Conservation (phyloP, 192 early-diverging fungal species). For the Coemansia javaensis region DNA sequence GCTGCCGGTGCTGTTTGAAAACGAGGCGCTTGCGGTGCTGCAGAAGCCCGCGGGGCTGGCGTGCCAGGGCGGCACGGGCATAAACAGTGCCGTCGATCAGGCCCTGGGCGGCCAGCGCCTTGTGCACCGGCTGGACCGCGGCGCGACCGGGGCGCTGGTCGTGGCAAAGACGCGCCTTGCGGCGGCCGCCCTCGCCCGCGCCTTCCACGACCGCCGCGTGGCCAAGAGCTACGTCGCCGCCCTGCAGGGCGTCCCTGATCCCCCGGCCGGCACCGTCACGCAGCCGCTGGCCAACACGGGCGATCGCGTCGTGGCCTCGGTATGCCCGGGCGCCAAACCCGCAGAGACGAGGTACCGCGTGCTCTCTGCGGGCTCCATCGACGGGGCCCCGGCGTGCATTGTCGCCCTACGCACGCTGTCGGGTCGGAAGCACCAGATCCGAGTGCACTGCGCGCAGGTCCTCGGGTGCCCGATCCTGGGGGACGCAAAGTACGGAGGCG, state of each 20-base stretch:
- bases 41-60: constrained; percentile 5
- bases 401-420: constrained; percentile 2
- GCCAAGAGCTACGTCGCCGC: constrained; percentile 7
- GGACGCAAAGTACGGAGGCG: constrained; percentile 8
- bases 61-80: constrained; percentile 8
- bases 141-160: constrained; percentile 4
- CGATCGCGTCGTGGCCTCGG: background rate
- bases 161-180: constrained; percentile 4
- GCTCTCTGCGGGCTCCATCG: background rate
- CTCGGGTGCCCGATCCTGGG: constrained; percentile 14
- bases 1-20: constrained; percentile 5
- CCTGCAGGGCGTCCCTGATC: background rate
- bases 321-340: background rate
- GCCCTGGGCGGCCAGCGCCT: constrained; percentile 2
- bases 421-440: constrained; percentile 22
- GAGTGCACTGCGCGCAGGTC: constrained; percentile 18
- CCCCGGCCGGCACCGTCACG: background rate
- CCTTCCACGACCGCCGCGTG: constrained; percentile 1
- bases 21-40: background rate
- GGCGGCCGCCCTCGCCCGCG: background rate
- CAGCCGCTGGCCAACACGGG: background rate
- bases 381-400: background rate
- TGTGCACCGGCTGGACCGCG: constrained; percentile 7
- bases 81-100: background rate
- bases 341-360: background rate